These are phyloP conservation scores for Theileria equi DNA, from an alignment of 169 alveolate species.

Conservation along the genomic window DNA sequence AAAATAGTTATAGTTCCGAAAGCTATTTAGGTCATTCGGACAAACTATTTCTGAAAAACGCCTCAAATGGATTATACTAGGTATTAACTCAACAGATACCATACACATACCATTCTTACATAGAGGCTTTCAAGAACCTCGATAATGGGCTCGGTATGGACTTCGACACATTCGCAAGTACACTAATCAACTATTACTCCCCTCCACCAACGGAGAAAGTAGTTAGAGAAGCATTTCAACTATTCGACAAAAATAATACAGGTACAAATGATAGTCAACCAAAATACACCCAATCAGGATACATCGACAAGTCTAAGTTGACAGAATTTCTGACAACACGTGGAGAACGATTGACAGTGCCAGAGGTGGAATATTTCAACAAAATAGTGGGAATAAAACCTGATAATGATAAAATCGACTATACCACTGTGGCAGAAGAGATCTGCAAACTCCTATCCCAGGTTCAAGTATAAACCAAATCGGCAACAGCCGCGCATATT, in stretches of 20 bases:
- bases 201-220: conserved; percentile 54
- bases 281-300: conserved; percentile 16
- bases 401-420: conserved; percentile 26
- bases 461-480: conserved; percentile 1
- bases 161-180: conserved; percentile 35
- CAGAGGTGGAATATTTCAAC: conserved; percentile 40
- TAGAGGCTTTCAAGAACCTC: conserved; percentile 50
- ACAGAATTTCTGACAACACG: conserved; percentile 41
- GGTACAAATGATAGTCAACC: conserved; percentile 33
- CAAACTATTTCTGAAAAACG: conserved; percentile 37
- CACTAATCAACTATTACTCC: conserved; percentile 33
- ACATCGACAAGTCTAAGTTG: conserved; percentile 30
- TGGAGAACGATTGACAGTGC: conserved; percentile 42
- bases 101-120: not conserved
- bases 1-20: conserved; percentile 30
- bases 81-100: not conserved
- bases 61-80: conserved; percentile 32
- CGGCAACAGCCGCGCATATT: not conserved
- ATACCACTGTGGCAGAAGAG: conserved; percentile 37
- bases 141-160: conserved; percentile 23
- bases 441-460: conserved; percentile 48
- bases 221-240: conserved; percentile 45
- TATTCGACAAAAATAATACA: conserved; percentile 38
- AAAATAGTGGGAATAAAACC: conserved; percentile 32
- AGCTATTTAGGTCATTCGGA: conserved; percentile 56